Evolutionary conservation across 148 eudicot genomes (phyloP).

Genomic region (Linanthus parryae): DNA sequence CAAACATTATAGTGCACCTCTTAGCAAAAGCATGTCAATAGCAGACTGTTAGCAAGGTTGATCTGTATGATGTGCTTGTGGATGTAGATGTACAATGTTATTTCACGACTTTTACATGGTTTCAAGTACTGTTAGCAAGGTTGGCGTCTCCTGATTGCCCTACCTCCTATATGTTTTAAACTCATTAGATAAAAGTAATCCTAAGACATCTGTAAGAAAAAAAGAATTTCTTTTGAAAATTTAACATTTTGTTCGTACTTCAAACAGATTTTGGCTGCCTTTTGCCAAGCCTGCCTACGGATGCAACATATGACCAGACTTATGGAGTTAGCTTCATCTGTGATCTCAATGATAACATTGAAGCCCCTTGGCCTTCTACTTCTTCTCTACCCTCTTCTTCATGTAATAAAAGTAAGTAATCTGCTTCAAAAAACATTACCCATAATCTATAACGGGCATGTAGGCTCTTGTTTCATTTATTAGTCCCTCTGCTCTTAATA

Average conservation of each 20-base stretch:
- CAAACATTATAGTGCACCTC: no score
- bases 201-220: no score
- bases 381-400: conserved; percentile 11
- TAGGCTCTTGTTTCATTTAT: not conserved
- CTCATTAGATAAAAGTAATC: no score
- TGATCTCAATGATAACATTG: conserved; percentile 31
- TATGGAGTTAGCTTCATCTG: conserved; percentile 29
- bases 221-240: not conserved
- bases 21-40: no score
- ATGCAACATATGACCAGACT: conserved; percentile 23
- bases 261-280: conserved; percentile 29
- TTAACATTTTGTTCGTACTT: not conserved
- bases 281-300: conserved; percentile 36
- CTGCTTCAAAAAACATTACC: not conserved
- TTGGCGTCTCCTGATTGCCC: no score
- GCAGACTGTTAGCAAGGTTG: no score
- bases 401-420: conserved; percentile 18
- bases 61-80: no score
- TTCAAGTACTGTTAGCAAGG: no score
- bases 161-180: no score
- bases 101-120: no score
- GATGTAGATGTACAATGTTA: no score
- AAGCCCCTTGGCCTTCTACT: conserved; percentile 31
- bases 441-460: not conserved
- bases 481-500: not conserved